Evolutionary conservation across 192 early-diverging fungal species (phyloP), one percentile per base, ranked within the genome.

Genomic region (Nowakowskiella sp.): DNA sequence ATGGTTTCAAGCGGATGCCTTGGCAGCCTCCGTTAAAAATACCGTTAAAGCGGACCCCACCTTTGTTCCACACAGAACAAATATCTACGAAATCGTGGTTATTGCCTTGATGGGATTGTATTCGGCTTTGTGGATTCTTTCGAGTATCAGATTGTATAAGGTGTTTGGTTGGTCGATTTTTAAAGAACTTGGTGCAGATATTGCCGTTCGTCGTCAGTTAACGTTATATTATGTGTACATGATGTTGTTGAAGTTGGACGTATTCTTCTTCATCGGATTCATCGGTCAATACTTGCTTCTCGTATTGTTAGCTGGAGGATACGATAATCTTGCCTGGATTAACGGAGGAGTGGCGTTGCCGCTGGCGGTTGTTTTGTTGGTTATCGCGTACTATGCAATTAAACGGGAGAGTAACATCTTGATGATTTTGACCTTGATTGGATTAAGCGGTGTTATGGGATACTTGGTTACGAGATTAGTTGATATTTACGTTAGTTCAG

Each of bases 191-290:
- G 77, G 77, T 10, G 77, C 77, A 1, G 77, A 80, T 48, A 58
- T 80, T 16, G 42, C 48, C 24, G 67, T 80, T 1, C 48, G 65
- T 42, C 64, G 70, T 72, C 57, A 66, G 74, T 72, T 80, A 27
- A 71, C 53, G 32, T 25, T 74, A 27, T 89, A 88, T 63, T 85
- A 90, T 44, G 80, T 92, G 51, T 88, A 89, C 52, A 57, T 92
- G 45, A 68, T 88, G 49, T 64, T 90, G 9, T 66, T 92, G 31
- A 92, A 92, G 63, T 51, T 90, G 9, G 87, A 89, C 44, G 63
- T 90, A 1, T 91, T 88, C 67, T 92, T 92, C 69, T 88, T 88
- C 51, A 39, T 87, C 3, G 76, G 73, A 8, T 88, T 87, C 54
- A 73, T 78, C 6, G 68, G 85, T 24, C 85, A 88, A 53, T 81